Conservation (phyloP, 495 filamentous ascomycete species). For the Aspergillus egyptiacus region DNA sequence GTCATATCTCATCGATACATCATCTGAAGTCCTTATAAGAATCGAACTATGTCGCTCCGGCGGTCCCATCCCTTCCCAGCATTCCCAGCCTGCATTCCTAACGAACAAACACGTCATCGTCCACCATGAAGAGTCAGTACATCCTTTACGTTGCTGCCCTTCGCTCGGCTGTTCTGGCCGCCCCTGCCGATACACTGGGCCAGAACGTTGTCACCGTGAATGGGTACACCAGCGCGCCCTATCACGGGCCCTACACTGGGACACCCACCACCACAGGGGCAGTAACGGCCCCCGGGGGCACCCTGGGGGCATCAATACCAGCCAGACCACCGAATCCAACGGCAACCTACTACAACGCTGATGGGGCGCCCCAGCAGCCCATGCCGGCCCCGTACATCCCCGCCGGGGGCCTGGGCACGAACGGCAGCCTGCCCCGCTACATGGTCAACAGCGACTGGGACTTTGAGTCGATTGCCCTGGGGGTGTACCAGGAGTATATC, state of each 20-base stretch:
- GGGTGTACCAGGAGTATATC: constrained; percentile 78
- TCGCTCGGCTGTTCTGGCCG: neutral
- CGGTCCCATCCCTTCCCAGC: neutral
- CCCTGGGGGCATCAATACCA: constrained; percentile 41
- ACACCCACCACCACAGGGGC: constrained; percentile 55
- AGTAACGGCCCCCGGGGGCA: constrained; percentile 44
- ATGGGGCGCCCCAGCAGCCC: constrained; percentile 59
- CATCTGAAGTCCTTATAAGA: neutral
- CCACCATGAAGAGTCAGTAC: too few relatives aligned
- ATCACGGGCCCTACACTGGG: constrained; percentile 53
- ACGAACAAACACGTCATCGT: too few relatives aligned
- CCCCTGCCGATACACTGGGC: neutral
- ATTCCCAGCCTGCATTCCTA: neutral
- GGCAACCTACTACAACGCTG: constrained; percentile 58
- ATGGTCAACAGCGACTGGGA: constrained; percentile 66
- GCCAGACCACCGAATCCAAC: constrained; percentile 27
- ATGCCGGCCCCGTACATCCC: constrained; percentile 70
- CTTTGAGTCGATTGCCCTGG: constrained; percentile 63
- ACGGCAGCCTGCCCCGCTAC: constrained; percentile 68
- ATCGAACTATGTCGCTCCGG: too few relatives aligned
- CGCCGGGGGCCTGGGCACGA: constrained; percentile 73
- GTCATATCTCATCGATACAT: too few relatives aligned
- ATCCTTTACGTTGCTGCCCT: neutral
- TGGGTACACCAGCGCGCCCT: neutral
- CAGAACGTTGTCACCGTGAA: neutral